phyloP scores from a whole-genome alignment of 2,329 filamentous ascomycete genomes.

The Arthrobotrys sphaeroides region DNA sequence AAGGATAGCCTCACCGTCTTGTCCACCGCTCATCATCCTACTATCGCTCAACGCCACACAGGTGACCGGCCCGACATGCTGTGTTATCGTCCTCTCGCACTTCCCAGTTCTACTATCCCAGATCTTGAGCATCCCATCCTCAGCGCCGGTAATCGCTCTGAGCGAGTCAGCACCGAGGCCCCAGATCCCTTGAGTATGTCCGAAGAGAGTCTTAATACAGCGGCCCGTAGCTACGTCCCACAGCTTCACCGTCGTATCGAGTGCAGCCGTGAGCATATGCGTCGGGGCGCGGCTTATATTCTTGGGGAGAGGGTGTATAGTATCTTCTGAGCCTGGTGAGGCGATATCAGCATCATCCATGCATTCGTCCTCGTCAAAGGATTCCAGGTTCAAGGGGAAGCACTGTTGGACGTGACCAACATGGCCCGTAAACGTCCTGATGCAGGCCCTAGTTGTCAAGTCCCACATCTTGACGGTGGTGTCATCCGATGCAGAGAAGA shows the following conservation, averaged over 20 bases:
- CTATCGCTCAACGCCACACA: slow-evolving; percentile 92
- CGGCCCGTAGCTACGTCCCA: slow-evolving; percentile 87
- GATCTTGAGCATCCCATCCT: slow-evolving; percentile 93
- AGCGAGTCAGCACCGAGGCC: slow-evolving; percentile 87
- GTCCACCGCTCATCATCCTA: slow-evolving; percentile 87
- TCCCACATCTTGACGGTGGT: slow-evolving; percentile 93
- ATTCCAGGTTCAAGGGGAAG: slow-evolving; percentile 60
- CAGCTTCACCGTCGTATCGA: slow-evolving; percentile 89
- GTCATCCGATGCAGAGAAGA: slow-evolving; percentile 94
- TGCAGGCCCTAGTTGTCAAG: slow-evolving; percentile 80
- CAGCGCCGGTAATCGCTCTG: slow-evolving; percentile 85
- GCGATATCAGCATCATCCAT: slow-evolving; percentile 69
- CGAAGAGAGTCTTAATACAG: slow-evolving; percentile 92
- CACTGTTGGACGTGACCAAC: slow-evolving; percentile 93
- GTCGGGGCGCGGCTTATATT: slow-evolving; percentile 74
- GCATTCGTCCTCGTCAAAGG: slow-evolving; percentile 63
- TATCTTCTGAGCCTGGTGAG: slow-evolving; percentile 64
- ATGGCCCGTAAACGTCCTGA: slow-evolving; percentile 83
- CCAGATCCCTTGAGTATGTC: slow-evolving; percentile 96
- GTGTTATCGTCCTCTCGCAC: slow-evolving; percentile 90
- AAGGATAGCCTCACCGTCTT: slow-evolving; percentile 89
- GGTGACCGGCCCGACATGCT: slow-evolving; percentile 88
- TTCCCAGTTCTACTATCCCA: slow-evolving; percentile 94
- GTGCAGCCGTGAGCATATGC: slow-evolving; percentile 91
- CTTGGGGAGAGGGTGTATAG: not conserved